phyloP scores from a whole-genome alignment of 2,329 filamentous ascomycete species.

The Microdochium bolleyi region DNA sequence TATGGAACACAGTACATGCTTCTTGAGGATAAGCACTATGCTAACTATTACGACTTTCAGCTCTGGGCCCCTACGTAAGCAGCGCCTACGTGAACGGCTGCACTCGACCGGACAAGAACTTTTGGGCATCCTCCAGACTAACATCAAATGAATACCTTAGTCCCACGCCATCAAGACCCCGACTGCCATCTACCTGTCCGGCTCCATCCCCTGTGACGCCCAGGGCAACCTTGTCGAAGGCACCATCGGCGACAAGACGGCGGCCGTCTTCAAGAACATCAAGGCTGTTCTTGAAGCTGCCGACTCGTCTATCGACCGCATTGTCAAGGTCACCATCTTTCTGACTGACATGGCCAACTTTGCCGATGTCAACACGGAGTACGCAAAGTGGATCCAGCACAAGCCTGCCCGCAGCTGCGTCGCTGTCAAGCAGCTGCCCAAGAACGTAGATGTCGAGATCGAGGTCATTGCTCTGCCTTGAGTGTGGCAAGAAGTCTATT shows the following conservation, averaged over 20 bases:
- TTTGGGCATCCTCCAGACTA: neutral
- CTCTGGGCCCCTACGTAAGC: slow-evolving; percentile 53
- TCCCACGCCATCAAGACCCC: slow-evolving; percentile 61
- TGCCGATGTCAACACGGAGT: slow-evolving; percentile 76
- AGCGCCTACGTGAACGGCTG: neutral
- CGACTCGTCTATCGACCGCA: slow-evolving; percentile 67
- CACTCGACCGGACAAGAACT: neutral
- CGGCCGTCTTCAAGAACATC: slow-evolving; percentile 65
- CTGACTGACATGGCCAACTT: slow-evolving; percentile 88
- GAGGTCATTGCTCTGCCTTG: slow-evolving; percentile 73
- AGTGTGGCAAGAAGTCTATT: slow-evolving; percentile 1
- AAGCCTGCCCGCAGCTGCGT: slow-evolving; percentile 88
- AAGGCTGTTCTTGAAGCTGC: slow-evolving; percentile 76
- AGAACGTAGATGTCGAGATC: slow-evolving; percentile 82
- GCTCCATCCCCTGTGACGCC: slow-evolving; percentile 62
- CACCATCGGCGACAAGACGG: slow-evolving; percentile 55
- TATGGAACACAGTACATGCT: neutral
- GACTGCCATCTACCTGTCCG: slow-evolving; percentile 58
- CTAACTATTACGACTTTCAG: neutral
- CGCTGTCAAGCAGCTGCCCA: slow-evolving; percentile 80
- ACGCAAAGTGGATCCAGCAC: slow-evolving; percentile 74
- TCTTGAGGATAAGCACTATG: neutral
- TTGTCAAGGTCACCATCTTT: slow-evolving; percentile 92
- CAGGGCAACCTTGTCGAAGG: slow-evolving; percentile 49
- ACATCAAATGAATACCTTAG: slow-evolving; percentile 22